phyloP scores from a whole-genome alignment of 1,284 basidiomycete genomes.

The Jaminaea rosea region DNA sequence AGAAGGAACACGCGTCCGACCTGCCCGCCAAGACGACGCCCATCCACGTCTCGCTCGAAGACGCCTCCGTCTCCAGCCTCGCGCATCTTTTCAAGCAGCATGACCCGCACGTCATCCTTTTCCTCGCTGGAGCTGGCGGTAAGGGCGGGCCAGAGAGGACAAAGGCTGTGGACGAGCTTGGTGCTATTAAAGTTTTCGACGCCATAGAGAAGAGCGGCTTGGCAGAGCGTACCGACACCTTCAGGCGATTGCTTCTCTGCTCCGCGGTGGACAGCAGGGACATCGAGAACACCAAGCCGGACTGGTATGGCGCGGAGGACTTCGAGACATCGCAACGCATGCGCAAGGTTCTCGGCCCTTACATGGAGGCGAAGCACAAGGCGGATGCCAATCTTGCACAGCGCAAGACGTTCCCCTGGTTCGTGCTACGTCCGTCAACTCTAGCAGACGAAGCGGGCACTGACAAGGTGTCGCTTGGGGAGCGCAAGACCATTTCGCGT shows the following conservation, averaged over 20 bases:
- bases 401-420: slow-evolving; percentile 60
- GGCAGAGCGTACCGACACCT: slow-evolving; percentile 47
- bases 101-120: slow-evolving; percentile 57
- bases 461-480: slow-evolving; percentile 21
- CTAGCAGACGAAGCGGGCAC: slow-evolving; percentile 52
- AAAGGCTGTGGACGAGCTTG: slow-evolving; percentile 62
- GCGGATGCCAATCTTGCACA: slow-evolving; percentile 61
- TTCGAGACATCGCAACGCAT: slow-evolving; percentile 43
- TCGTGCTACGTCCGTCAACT: slow-evolving; percentile 61
- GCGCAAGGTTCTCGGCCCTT: slow-evolving; percentile 18
- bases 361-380: slow-evolving; percentile 49
- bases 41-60: slow-evolving; percentile 58
- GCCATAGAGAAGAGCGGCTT: slow-evolving; percentile 57
- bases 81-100: slow-evolving; percentile 52
- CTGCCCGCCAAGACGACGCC: slow-evolving; percentile 50
- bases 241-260: slow-evolving; percentile 56
- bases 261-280: slow-evolving; percentile 61
- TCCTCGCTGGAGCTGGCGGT: slow-evolving; percentile 62
- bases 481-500: slow-evolving; percentile 14
- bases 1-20: slow-evolving; percentile 22
- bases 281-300: slow-evolving; percentile 46
- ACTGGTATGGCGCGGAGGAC: slow-evolving; percentile 18
- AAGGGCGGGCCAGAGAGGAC: slow-evolving; percentile 60
- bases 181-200: slow-evolving; percentile 64
- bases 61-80: slow-evolving; percentile 53